Evolutionary conservation across 2,329 filamentous ascomycete species (phyloP).

Genomic region (Venturia aucupariae): DNA sequence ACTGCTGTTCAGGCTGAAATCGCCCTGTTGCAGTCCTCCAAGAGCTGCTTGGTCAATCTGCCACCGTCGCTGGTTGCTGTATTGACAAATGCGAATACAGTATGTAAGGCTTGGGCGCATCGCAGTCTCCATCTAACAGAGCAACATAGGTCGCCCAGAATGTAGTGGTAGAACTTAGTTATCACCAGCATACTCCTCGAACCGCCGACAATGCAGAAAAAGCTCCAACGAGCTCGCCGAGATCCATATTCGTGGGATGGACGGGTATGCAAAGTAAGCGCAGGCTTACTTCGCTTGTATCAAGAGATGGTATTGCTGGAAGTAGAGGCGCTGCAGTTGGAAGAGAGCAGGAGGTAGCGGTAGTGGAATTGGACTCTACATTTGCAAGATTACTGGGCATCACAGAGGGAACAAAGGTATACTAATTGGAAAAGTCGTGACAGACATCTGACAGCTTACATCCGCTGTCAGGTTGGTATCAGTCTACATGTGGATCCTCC

Average conservation of each 20-base stretch:
- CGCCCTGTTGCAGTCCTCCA: conserved; percentile 67
- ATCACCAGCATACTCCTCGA: conserved; percentile 49
- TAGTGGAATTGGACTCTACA: conserved; percentile 80
- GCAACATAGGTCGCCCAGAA: conserved; percentile 70
- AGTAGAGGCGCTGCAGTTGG: conserved; percentile 45
- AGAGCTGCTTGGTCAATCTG: conserved; percentile 92
- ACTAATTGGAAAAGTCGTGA: conserved; percentile 30
- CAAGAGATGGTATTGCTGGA: conserved; percentile 61
- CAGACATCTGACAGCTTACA: conserved; percentile 17
- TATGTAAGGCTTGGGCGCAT: conserved; percentile 37
- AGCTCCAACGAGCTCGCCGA: conserved; percentile 39
- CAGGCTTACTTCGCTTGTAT: conserved; percentile 62
- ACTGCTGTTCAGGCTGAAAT: conserved; percentile 62
- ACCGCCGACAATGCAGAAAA: conserved; percentile 25
- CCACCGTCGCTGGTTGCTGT: conserved; percentile 75
- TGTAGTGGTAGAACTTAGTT: conserved; percentile 87
- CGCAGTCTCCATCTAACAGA: conserved; percentile 16
- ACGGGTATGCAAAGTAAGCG: conserved; percentile 95
- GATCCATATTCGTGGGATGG: conserved; percentile 85
- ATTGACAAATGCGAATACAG: conserved; percentile 81
- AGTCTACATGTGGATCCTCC: conserved; percentile 81
- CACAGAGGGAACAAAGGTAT: conserved; percentile 71
- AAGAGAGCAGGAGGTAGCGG: conserved; percentile 65
- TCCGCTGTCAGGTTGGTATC: conserved; percentile 43
- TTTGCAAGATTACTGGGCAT: conserved; percentile 71